phyloP scores from a whole-genome alignment of 768 basidiomycete species.

The Mycena capillaripes region DNA sequence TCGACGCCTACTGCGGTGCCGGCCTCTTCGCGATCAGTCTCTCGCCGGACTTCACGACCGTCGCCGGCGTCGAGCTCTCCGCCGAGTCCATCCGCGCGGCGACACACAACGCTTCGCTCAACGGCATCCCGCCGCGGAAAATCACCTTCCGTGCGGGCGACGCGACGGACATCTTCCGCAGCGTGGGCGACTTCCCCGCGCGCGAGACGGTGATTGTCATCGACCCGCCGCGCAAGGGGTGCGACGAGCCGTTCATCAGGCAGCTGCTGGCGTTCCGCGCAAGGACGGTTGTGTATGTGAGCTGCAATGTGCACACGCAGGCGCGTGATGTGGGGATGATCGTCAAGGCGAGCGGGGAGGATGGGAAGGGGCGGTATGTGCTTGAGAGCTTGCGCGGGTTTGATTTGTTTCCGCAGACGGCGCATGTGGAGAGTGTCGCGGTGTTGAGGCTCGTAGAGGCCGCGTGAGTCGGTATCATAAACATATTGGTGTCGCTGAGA shows the following conservation, averaged over 20 bases:
- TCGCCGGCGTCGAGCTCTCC: slow-evolving; percentile 92
- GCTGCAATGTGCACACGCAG: slow-evolving; percentile 96
- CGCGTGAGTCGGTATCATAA: too few species aligned
- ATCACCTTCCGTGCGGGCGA: slow-evolving; percentile 85
- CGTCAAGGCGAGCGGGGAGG: slow-evolving; percentile 57
- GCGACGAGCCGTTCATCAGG: slow-evolving; percentile 81
- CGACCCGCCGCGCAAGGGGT: slow-evolving; percentile 97
- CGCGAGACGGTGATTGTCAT: slow-evolving; percentile 78
- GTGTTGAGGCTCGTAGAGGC: slow-evolving; percentile 64
- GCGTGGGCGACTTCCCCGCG: slow-evolving; percentile 75
- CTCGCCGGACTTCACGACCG: slow-evolving; percentile 76
- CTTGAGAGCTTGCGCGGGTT: slow-evolving; percentile 90
- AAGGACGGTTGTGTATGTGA: slow-evolving; percentile 87
- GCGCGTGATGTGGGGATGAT: slow-evolving; percentile 90
- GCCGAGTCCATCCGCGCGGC: slow-evolving; percentile 78
- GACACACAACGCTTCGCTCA: slow-evolving; percentile 74
- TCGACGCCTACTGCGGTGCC: slow-evolving; percentile 95
- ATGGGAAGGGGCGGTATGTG: slow-evolving; percentile 68
- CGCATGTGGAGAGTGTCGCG: slow-evolving; percentile 91
- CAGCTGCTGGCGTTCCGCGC: slow-evolving; percentile 83
- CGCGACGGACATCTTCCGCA: slow-evolving; percentile 87
- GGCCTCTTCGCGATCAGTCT: slow-evolving; percentile 92
- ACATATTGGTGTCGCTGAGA: too few species aligned
- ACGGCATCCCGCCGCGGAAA: slow-evolving; percentile 67
- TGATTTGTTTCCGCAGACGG: slow-evolving; percentile 96